These are phyloP conservation scores for Serendipita sp. DNA, from an alignment of 768 basidiomycete species.

Conservation along the genomic window DNA sequence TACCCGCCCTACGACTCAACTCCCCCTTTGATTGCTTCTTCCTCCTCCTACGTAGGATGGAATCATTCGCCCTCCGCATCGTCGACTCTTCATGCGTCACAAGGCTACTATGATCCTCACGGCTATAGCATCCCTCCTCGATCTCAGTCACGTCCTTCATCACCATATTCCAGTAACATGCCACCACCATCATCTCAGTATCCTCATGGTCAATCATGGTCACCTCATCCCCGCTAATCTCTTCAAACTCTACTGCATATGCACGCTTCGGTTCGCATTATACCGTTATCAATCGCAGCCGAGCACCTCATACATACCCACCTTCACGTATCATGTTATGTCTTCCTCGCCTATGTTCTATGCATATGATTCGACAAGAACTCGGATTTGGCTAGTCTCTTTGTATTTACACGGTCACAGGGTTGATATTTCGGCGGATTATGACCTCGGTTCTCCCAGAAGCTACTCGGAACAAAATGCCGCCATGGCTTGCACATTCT, in stretches of 20 bases:
- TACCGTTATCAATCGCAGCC: not conserved
- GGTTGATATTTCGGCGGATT: not conserved
- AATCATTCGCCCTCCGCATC: not conserved
- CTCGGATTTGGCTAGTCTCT: not conserved
- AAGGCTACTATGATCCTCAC: conserved; percentile 3
- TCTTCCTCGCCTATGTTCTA: not conserved
- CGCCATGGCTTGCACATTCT: not conserved
- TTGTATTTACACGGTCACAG: not conserved
- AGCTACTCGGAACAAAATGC: not conserved
- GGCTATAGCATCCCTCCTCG: not conserved
- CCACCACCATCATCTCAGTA: not conserved
- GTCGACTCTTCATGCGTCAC: not conserved
- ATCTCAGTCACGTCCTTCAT: not conserved
- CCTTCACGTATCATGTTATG: not conserved
- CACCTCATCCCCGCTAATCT: not conserved
- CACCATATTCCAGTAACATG: not conserved
- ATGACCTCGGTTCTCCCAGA: not conserved
- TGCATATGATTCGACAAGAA: not conserved
- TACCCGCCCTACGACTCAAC: not conserved
- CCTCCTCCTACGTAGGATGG: not conserved
- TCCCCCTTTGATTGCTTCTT: not conserved
- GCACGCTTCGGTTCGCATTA: not conserved
- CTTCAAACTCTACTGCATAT: too few species aligned
- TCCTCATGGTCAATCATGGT: not conserved
- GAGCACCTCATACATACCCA: not conserved